phyloP scores from a whole-genome alignment of 345 rosid genomes.

The Hibiscus mutabilis region DNA sequence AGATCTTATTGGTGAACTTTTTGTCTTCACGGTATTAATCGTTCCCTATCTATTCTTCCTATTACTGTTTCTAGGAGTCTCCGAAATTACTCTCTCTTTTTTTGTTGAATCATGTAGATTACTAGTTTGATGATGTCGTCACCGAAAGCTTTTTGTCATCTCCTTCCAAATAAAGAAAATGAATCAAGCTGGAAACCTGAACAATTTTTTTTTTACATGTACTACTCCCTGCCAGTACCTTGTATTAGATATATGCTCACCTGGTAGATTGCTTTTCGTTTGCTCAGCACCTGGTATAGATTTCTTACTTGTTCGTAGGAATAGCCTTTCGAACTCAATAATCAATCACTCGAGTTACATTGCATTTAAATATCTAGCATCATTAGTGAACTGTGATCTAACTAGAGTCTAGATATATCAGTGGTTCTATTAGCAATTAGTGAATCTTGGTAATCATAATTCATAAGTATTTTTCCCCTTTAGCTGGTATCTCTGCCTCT shows the following conservation, averaged over 20 bases:
- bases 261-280: neutral
- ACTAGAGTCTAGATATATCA: neutral
- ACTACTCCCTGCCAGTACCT: neutral
- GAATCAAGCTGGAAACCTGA: neutral
- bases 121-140: neutral
- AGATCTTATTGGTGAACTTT: conserved; percentile 82
- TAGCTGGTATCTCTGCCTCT: neutral
- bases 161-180: neutral
- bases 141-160: neutral
- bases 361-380: neutral
- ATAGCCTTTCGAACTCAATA: neutral
- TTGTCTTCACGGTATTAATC: conserved; percentile 60
- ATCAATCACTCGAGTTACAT: neutral
- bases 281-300: too few relatives aligned
- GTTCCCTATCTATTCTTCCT: neutral
- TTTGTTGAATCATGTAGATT: neutral
- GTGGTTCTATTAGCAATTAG: neutral
- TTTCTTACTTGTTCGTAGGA: neutral
- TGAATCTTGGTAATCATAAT: neutral
- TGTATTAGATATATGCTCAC: neutral
- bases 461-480: neutral
- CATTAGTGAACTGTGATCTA: neutral
- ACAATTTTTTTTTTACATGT: neutral
- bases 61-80: neutral
- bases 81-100: neutral